Percentiles rank a stretch among this genome's conserved stretches.
phyloP scores from a whole-genome alignment of 371 early-diverging fungal genomes.

The Gilbertella persicaria region DNA sequence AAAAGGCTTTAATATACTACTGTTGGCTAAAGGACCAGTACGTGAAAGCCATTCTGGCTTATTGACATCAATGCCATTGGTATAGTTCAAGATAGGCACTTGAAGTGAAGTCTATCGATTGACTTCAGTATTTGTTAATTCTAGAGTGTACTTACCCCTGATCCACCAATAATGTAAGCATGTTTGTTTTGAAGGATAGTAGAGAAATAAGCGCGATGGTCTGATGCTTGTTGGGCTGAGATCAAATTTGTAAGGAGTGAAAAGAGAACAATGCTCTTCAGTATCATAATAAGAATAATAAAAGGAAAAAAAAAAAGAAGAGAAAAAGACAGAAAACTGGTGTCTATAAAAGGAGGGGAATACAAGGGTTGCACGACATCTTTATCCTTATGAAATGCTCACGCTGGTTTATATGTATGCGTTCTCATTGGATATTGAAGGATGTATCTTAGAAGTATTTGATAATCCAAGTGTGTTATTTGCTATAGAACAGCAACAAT shows the following conservation, averaged over 20 bases:
- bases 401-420: too few relatives aligned
- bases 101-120: constrained; percentile 19
- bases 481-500: too few relatives aligned
- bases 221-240: constrained; percentile 5
- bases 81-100: constrained; percentile 32
- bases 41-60: constrained; percentile 25
- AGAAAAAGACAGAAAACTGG: background rate
- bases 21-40: background rate
- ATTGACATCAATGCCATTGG: constrained; percentile 20
- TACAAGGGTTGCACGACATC: constrained; percentile 13
- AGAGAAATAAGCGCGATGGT: constrained; percentile 16
- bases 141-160: constrained; percentile 17
- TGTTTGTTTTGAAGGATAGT: constrained; percentile 8
- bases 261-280: constrained; percentile 4
- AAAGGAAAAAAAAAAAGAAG: constrained; percentile 6
- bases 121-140: background rate
- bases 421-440: too few relatives aligned
- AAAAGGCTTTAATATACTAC: constrained; percentile 20
- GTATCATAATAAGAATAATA: constrained; percentile 1
- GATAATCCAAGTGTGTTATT: too few relatives aligned
- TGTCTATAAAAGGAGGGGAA: constrained; percentile 2
- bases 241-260: constrained; percentile 2
- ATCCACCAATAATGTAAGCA: constrained; percentile 30
- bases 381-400: constrained; percentile 27
- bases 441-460: too few relatives aligned